Evolutionary conservation across 192 early-diverging fungal species (phyloP).

Genomic region (Linnemannia exigua): DNA sequence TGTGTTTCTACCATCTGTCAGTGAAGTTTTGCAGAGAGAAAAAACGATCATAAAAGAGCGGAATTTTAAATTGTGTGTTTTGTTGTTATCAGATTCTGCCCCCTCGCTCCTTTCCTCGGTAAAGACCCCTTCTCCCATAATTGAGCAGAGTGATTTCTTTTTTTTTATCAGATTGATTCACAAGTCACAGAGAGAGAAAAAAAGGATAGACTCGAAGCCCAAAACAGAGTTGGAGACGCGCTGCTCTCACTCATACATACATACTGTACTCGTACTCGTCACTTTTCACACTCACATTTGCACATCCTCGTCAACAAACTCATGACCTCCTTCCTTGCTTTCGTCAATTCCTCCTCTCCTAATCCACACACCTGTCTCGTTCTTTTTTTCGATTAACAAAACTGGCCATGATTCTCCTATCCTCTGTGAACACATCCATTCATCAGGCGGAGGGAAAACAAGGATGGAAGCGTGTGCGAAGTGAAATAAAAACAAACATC

Average conservation of each 20-base stretch:
- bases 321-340: not conserved
- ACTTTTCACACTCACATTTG: not conserved
- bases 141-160: not conserved
- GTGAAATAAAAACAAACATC: no score
- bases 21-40: not conserved
- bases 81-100: constrained; percentile 1
- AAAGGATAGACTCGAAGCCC: not conserved
- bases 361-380: no score
- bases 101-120: not conserved
- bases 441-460: no score
- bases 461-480: no score
- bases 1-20: constrained; percentile 7
- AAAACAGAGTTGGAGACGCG: not conserved
- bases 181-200: not conserved
- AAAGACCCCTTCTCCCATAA: not conserved
- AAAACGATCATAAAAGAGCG: not conserved
- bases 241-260: not conserved
- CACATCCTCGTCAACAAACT: not conserved
- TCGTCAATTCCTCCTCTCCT: not conserved
- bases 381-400: no score
- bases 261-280: not conserved
- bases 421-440: no score
- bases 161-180: constrained; percentile 5
- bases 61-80: not conserved
- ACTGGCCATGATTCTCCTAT: no score